These are phyloP conservation scores for Magnolia officinalis DNA, from an alignment of 164 flowering plant genomes.

Conservation along the genomic window DNA sequence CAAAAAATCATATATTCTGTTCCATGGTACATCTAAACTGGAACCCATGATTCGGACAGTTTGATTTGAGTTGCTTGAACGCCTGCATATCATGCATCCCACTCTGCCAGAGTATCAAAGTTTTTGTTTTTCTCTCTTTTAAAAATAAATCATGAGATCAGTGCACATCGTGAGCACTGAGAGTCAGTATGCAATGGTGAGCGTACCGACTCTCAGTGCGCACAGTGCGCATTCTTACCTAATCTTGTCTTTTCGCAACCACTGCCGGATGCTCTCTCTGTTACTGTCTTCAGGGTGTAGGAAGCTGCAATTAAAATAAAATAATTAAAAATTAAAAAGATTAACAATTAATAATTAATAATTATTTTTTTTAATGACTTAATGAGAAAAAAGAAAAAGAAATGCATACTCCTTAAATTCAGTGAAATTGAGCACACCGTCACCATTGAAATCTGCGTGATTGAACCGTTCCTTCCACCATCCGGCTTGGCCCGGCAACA, in stretches of 20 bases:
- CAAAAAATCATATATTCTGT: too few species aligned
- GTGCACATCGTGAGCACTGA: too few species aligned
- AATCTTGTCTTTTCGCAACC: conserved; percentile 46
- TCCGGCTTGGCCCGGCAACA: conserved; percentile 46
- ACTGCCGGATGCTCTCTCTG: conserved; percentile 37
- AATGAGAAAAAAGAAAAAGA: not conserved
- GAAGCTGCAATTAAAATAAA: conserved; percentile 35
- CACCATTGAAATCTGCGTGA: conserved; percentile 51
- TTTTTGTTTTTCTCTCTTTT: too few species aligned
- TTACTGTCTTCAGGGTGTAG: conserved; percentile 64
- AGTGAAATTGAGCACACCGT: conserved; percentile 38
- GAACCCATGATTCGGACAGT: too few species aligned
- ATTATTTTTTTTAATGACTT: not conserved
- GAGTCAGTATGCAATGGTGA: too few species aligned
- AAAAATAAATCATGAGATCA: too few species aligned
- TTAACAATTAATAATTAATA: not conserved
- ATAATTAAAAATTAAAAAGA: not conserved
- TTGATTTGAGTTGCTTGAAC: too few species aligned
- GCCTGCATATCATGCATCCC: too few species aligned
- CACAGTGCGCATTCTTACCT: conserved; percentile 23
- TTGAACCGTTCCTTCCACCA: conserved; percentile 61
- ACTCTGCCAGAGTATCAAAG: too few species aligned
- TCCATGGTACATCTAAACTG: too few species aligned
- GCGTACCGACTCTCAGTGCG: too few species aligned
- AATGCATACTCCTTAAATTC: conserved; percentile 50